Percentiles rank a stretch among this genome's conserved stretches.
phyloP scores from a whole-genome alignment of 1,284 basidiomycete species.

The Coniophora puteana region DNA sequence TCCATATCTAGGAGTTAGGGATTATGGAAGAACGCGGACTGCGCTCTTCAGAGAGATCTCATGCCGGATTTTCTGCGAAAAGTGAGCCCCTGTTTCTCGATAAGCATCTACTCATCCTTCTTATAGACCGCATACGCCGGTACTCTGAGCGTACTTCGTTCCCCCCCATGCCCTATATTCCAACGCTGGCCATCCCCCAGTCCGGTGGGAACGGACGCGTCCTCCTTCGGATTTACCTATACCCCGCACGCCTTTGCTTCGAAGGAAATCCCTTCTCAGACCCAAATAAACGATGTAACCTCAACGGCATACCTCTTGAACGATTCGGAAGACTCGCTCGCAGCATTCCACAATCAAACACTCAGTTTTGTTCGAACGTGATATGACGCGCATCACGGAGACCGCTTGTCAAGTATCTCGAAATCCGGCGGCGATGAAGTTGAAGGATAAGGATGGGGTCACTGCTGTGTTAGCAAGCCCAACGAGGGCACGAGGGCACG shows the following conservation, averaged over 20 bases:
- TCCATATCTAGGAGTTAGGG: slow-evolving; percentile 78
- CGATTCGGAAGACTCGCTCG: slow-evolving; percentile 62
- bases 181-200: slow-evolving; percentile 37
- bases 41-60: slow-evolving; percentile 69
- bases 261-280: slow-evolving; percentile 44
- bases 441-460: no score
- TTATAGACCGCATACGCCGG: slow-evolving; percentile 69
- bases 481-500: slow-evolving; percentile 1
- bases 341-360: slow-evolving; percentile 75
- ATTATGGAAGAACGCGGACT: slow-evolving; percentile 84
- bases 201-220: slow-evolving; percentile 23
- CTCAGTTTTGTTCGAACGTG: slow-evolving; percentile 76
- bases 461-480: neutral
- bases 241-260: slow-evolving; percentile 59
- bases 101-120: neutral
- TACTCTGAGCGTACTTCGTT: slow-evolving; percentile 62
- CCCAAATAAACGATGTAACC: slow-evolving; percentile 15
- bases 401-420: slow-evolving; percentile 66
- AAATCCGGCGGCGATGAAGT: no score
- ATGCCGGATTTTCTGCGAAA: slow-evolving; percentile 76
- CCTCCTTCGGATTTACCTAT: slow-evolving; percentile 67
- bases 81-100: slow-evolving; percentile 35
- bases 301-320: slow-evolving; percentile 50
- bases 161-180: slow-evolving; percentile 75
- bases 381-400: slow-evolving; percentile 71